Conservation (phyloP, 495 filamentous ascomycete genomes). For the Penicillium fimorum region DNA sequence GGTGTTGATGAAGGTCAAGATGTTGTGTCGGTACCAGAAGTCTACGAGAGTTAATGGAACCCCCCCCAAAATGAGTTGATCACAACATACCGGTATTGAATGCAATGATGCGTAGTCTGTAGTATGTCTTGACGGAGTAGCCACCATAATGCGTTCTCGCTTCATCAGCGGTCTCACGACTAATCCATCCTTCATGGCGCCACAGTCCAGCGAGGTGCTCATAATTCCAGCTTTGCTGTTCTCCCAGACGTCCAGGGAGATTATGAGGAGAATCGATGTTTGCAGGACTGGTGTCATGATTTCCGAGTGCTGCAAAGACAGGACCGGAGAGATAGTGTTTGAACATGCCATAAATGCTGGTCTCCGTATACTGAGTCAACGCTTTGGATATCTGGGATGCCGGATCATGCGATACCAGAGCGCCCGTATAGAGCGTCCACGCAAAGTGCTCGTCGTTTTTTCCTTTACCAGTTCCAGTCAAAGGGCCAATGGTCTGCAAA, state of each 20-base stretch:
- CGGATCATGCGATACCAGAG: constrained; percentile 54
- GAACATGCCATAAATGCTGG: constrained; percentile 51
- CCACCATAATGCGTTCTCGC: constrained; percentile 50
- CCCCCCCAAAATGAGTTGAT: background rate
- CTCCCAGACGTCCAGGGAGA: constrained; percentile 51
- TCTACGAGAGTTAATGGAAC: constrained; percentile 35
- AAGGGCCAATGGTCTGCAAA: constrained; percentile 53
- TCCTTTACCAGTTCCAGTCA: constrained; percentile 51
- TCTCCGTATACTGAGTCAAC: constrained; percentile 52
- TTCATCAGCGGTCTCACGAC: constrained; percentile 36
- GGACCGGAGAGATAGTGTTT: constrained; percentile 56
- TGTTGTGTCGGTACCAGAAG: constrained; percentile 51
- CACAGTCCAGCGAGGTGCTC: constrained; percentile 51
- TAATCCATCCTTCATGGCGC: constrained; percentile 53
- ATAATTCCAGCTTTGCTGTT: constrained; percentile 58
- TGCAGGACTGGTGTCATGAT: constrained; percentile 55
- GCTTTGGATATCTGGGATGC: constrained; percentile 44
- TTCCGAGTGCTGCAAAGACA: constrained; percentile 53
- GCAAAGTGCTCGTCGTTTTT: constrained; percentile 40
- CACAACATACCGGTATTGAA: constrained; percentile 49
- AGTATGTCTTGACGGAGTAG: constrained; percentile 50
- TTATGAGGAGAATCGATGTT: constrained; percentile 50
- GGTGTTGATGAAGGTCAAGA: constrained; percentile 47
- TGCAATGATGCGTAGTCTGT: constrained; percentile 50
- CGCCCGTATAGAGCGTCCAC: constrained; percentile 56